Evolutionary conservation across 164 flowering plant species (phyloP).

Genomic region (Stephania cephalantha): DNA sequence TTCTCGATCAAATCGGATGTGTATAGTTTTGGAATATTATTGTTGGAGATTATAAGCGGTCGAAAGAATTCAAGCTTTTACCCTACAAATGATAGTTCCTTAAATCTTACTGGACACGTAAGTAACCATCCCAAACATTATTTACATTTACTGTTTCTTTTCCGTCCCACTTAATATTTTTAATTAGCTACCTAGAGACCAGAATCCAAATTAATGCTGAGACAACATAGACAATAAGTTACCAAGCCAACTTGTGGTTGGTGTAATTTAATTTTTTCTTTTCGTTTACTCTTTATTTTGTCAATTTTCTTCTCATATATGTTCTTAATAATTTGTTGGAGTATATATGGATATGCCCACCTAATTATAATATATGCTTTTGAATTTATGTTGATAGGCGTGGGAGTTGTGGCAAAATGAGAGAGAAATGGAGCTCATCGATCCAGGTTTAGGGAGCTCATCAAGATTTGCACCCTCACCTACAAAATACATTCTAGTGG

Average conservation of each 20-base stretch:
- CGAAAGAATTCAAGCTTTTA: too few species aligned
- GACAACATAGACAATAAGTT: too few species aligned
- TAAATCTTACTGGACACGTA: conserved; percentile 9
- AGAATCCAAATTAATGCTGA: too few species aligned
- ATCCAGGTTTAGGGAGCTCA: not conserved
- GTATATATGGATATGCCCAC: too few species aligned
- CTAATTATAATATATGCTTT: too few species aligned
- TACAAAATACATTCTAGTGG: conserved; percentile 9
- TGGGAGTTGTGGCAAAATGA: conserved; percentile 16
- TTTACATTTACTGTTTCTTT: not conserved
- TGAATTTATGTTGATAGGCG: conserved; percentile 8
- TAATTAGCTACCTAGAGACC: not conserved
- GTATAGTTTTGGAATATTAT: too few species aligned
- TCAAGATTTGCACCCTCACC: not conserved
- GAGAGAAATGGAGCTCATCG: conserved; percentile 1
- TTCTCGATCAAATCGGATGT: too few species aligned
- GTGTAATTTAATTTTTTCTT: not conserved
- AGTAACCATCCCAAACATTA: not conserved
- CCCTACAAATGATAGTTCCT: not conserved
- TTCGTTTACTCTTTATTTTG: not conserved
- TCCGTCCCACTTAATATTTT: not conserved
- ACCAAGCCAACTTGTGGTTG: conserved; percentile 2
- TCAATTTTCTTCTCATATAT: too few species aligned
- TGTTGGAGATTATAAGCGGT: too few species aligned
- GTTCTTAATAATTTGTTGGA: too few species aligned